These are phyloP conservation scores for Blastobotrys ciferrii DNA, from an alignment of 1,139 yeast species.

Conservation along the genomic window DNA sequence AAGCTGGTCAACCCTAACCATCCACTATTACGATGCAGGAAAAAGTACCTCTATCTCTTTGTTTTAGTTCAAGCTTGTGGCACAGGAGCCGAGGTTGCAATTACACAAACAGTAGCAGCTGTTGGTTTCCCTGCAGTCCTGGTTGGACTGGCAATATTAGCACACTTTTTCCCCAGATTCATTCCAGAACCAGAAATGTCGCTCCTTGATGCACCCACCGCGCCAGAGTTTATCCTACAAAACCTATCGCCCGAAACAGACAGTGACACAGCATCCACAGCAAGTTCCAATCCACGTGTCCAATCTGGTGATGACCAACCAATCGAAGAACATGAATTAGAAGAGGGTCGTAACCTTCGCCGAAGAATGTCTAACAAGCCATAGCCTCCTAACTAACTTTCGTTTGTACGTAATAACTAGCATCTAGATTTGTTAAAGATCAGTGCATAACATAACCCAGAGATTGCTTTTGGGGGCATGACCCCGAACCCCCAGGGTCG, in stretches of 20 bases:
- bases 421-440: too few relatives aligned
- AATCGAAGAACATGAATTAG: not conserved
- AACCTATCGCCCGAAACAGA: slow-evolving; percentile 26
- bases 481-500: too few relatives aligned
- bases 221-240: slow-evolving; percentile 53
- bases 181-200: slow-evolving; percentile 62
- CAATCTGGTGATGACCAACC: not conserved
- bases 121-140: slow-evolving; percentile 92
- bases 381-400: too few relatives aligned
- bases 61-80: slow-evolving; percentile 61
- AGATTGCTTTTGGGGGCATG: too few relatives aligned
- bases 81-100: slow-evolving; percentile 76
- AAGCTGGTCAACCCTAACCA: slow-evolving; percentile 35
- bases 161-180: slow-evolving; percentile 56
- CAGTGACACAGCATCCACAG: not conserved
- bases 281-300: not conserved
- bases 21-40: slow-evolving; percentile 34
- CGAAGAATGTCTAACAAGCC: not conserved
- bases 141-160: slow-evolving; percentile 62
- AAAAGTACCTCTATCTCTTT: slow-evolving; percentile 51
- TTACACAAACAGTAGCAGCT: slow-evolving; percentile 85
- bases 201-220: slow-evolving; percentile 70
- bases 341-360: not conserved
- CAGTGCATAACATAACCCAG: too few relatives aligned
- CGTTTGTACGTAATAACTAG: too few relatives aligned